These are phyloP conservation scores for Sporothrix phasma DNA, from an alignment of 2,329 filamentous ascomycete species.

Conservation along the genomic window DNA sequence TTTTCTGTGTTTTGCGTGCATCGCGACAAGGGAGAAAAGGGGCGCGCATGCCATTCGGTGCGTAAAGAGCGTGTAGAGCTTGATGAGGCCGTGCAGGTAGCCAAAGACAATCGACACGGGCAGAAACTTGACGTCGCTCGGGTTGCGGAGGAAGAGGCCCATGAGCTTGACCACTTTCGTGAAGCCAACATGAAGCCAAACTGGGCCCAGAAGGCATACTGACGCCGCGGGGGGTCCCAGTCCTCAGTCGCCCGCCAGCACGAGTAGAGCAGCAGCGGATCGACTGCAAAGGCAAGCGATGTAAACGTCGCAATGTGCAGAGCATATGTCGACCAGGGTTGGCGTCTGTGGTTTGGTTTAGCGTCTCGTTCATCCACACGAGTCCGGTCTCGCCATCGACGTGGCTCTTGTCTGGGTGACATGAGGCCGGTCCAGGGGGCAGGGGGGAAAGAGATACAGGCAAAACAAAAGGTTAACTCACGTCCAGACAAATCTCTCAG, in stretches of 20 bases:
- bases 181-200: conserved; percentile 63
- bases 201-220: conserved; percentile 50
- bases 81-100: conserved; percentile 87
- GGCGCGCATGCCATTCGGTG: conserved; percentile 55
- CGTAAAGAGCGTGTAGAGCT: conserved; percentile 76
- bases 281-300: conserved; percentile 71
- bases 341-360: conserved; percentile 48
- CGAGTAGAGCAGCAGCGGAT: conserved; percentile 60
- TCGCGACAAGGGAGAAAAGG: neutral
- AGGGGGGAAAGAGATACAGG: too few species aligned
- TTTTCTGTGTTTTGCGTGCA: neutral
- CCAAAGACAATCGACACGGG: conserved; percentile 85
- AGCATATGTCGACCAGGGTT: conserved; percentile 88
- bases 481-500: conserved; percentile 77
- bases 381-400: neutral
- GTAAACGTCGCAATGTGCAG: conserved; percentile 88
- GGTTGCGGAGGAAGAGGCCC: conserved; percentile 76
- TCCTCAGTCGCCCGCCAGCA: conserved; percentile 58
- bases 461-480: conserved; percentile 43
- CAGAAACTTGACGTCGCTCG: conserved; percentile 67
- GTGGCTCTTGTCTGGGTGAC: neutral
- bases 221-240: conserved; percentile 46
- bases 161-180: conserved; percentile 88
- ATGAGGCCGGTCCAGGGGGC: neutral
- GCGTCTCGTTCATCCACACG: neutral